Conservation (phyloP, 2,329 filamentous ascomycete genomes). For the Aspergillus sergii region DNA sequence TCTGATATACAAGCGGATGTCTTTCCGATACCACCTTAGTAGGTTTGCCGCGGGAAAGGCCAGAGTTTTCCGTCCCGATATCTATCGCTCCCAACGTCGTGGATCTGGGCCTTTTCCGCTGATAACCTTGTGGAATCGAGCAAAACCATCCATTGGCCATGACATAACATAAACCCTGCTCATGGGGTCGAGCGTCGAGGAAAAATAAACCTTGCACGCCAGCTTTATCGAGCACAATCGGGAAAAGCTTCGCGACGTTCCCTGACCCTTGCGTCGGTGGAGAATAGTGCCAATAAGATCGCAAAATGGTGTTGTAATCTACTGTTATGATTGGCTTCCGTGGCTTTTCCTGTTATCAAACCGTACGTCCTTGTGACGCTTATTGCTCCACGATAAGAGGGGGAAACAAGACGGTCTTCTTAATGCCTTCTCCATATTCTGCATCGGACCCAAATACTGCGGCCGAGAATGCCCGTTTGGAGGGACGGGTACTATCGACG, state of each 20-base stretch:
- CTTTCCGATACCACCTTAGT: conserved; percentile 22
- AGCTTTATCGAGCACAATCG: conserved; percentile 22
- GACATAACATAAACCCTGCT: conserved; percentile 27
- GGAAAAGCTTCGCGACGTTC: conserved; percentile 22
- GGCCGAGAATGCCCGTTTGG: conserved; percentile 64
- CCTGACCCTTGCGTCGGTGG: conserved; percentile 21
- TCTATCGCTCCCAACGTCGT: conserved; percentile 24
- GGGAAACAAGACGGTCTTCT: conserved; percentile 56
- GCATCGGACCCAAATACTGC: conserved; percentile 66
- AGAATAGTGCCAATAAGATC: conserved; percentile 24
- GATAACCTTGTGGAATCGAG: conserved; percentile 32
- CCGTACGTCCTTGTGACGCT: conserved; percentile 21
- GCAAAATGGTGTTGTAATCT: conserved; percentile 4
- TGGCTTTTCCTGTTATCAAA: conserved; percentile 31
- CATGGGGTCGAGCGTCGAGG: conserved; percentile 3
- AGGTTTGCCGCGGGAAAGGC: conserved; percentile 40
- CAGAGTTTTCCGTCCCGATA: conserved; percentile 35
- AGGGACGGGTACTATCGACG: conserved; percentile 55
- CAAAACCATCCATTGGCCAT: conserved; percentile 25
- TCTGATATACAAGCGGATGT: conserved; percentile 35
- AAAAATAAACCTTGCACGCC: conserved; percentile 23
- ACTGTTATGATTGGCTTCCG: conserved; percentile 23
- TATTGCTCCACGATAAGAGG: conserved; percentile 44
- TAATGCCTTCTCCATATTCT: conserved; percentile 64
- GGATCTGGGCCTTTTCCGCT: conserved; percentile 32